These are phyloP conservation scores for Cyberlindnera mississippiensis DNA, from an alignment of 805 yeast genomes.

Conservation along the genomic window DNA sequence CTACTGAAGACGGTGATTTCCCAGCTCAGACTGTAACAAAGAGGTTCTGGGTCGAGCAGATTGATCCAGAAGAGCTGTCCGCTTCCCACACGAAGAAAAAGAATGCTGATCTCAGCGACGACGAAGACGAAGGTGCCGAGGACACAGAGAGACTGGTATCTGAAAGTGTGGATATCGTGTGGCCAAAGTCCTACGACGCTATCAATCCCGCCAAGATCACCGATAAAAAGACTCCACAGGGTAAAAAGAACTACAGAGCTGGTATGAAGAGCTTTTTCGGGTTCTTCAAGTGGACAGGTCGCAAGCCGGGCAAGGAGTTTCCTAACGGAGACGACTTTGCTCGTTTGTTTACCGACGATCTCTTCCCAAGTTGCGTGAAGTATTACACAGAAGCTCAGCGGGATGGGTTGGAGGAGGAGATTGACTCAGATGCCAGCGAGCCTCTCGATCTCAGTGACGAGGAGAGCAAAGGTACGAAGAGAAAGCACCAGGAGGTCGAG, in stretches of 20 bases:
- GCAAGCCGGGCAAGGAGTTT: conserved; percentile 71
- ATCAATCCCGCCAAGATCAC: conserved; percentile 54
- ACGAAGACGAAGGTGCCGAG: conserved; percentile 32
- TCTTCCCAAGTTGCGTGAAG: conserved; percentile 81
- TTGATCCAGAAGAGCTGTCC: conserved; percentile 19
- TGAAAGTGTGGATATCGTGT: conserved; percentile 48
- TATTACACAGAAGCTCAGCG: conserved; percentile 73
- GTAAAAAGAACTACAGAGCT: conserved; percentile 56
- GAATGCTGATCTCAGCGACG: conserved; percentile 19
- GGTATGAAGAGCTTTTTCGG: conserved; percentile 86
- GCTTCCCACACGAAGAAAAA: conserved; percentile 15
- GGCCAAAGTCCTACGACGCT: conserved; percentile 63
- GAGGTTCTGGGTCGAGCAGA: conserved; percentile 41
- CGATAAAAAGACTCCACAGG: conserved; percentile 43
- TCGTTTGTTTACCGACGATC: conserved; percentile 65
- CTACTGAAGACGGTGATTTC: conserved; percentile 37
- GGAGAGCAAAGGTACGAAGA: conserved; percentile 13
- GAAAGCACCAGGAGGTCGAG: conserved; percentile 12
- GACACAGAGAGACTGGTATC: conserved; percentile 57
- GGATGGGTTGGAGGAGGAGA: conserved; percentile 54
- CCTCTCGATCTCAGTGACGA: conserved; percentile 40
- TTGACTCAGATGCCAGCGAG: conserved; percentile 50
- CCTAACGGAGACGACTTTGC: conserved; percentile 79
- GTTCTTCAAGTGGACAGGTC: conserved; percentile 84
- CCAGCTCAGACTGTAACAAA: conserved; percentile 60